Conservation (phyloP, 768 basidiomycete genomes). For the Pleurotus sapidus region DNA sequence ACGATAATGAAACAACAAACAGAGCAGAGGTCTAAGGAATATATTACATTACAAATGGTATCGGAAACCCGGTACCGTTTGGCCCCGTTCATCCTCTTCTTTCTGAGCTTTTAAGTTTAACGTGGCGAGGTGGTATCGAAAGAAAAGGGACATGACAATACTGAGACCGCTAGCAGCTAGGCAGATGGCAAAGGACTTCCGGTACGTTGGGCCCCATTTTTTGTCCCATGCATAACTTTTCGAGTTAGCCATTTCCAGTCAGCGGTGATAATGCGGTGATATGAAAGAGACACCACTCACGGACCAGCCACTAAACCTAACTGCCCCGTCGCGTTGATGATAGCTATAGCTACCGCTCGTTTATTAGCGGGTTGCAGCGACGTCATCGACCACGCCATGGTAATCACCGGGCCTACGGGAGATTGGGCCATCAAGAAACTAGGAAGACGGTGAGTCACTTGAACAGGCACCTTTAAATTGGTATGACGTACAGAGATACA, state of each 20-base stretch:
- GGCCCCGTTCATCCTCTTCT: conserved; percentile 9
- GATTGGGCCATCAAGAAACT: conserved; percentile 8
- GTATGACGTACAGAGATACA: conserved; percentile 4
- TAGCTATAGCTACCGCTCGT: conserved; percentile 5
- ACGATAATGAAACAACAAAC: neutral
- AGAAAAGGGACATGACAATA: conserved; percentile 9
- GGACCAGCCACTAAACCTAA: conserved; percentile 7
- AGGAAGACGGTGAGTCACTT: neutral
- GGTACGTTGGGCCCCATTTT: conserved; percentile 6
- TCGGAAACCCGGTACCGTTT: conserved; percentile 6
- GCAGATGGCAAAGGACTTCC: conserved; percentile 10
- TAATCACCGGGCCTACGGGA: neutral
- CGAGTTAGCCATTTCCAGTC: neutral
- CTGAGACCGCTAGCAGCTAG: conserved; percentile 7
- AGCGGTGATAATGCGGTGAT: conserved; percentile 1
- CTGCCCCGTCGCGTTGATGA: conserved; percentile 1
- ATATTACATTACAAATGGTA: neutral
- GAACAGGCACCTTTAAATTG: neutral
- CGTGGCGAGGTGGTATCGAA: conserved; percentile 7
- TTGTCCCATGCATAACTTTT: conserved; percentile 5
- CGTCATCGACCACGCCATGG: conserved; percentile 1
- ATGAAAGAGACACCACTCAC: neutral
- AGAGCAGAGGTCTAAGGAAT: neutral
- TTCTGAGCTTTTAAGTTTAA: conserved; percentile 6
- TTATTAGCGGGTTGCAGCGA: conserved; percentile 5